A percentile compares a stretch with the other conserved stretches of the same genome.
Conservation (phyloP, 164 flowering plant genomes). For the Paratinospora sagittata region DNA sequence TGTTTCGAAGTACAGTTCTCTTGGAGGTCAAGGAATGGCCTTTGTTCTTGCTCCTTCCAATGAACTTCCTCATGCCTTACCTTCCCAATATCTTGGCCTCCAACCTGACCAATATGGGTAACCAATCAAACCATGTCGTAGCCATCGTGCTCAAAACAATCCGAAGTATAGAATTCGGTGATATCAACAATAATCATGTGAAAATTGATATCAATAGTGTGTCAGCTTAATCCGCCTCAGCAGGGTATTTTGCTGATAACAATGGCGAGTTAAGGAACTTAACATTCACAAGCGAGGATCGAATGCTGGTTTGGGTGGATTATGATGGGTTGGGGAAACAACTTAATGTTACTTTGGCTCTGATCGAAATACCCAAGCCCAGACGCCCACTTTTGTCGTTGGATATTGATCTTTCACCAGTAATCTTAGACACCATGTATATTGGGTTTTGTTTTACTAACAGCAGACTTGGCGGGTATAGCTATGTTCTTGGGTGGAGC, state of each 20-base stretch:
- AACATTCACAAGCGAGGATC: constrained; percentile 15
- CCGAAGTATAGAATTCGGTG: no score
- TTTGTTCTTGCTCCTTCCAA: constrained; percentile 37
- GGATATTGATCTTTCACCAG: no score
- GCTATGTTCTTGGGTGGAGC: constrained; percentile 58
- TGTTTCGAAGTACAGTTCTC: constrained; percentile 36
- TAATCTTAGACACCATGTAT: no score
- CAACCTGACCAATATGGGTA: constrained; percentile 31
- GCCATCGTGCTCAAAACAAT: no score
- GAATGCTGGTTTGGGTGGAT: constrained; percentile 53
- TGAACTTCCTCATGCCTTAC: constrained; percentile 26
- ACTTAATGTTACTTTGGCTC: no score
- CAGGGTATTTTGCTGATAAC: constrained; percentile 19
- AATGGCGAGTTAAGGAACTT: neutral
- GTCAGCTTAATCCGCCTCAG: no score
- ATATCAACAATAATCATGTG: no score
- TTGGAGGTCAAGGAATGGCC: constrained; percentile 64
- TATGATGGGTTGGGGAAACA: constrained; percentile 35
- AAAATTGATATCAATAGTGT: no score
- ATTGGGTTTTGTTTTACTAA: constrained; percentile 63
- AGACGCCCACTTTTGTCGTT: no score
- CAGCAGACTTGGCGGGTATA: constrained; percentile 45
- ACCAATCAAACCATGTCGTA: constrained; percentile 37
- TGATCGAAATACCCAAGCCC: no score
- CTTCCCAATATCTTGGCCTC: constrained; percentile 61